Base-by-base conservation (phyloP, 2,329 filamentous ascomycete species). In the Fusarium stilboides region DNA sequence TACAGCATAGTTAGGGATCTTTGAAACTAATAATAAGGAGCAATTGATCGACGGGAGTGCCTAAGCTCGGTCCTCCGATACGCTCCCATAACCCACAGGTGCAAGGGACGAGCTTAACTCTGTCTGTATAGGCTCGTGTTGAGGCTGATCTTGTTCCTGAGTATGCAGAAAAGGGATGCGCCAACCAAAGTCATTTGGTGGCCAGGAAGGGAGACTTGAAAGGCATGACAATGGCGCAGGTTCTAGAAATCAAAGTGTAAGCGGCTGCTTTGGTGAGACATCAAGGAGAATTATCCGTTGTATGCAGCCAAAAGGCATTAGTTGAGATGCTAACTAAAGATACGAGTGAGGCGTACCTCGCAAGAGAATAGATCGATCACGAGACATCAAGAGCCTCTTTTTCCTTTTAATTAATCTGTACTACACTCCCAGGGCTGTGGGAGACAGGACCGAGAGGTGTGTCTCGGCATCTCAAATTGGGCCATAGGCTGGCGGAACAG, bases 261-360 rank as follows among this genome's bases (percentile, higher is more conserved):
- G 67, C 57, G 67, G 67, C 67, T 53, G 67, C 40, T 19, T 46
- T 24, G 62, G 44, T 70, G 51, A 70, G 67, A 70, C 67, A 69
- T 56, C 13, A 54, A 65, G 49, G 44, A 52, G 39, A 58, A 68
- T 39, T 63, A n/a, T 53, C 47, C 39, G 46, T 47, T n/a, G 51
- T 50, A 43, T 58, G 46, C 20, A 63, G 39, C 19, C 34, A 15
- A 36, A 26, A 28, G n/a, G 20, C 20, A 31, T 19, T 28, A 44
- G 19, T 47, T 20, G 17, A 50, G 28, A 50, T 63, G 37, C 46
- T 42, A 53, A 51, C 40, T 45, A 54, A 53, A 57, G 58, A 70
- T 68, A 68, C 62, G 57, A 70, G 31, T 19, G 60, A 65, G 65
- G 61, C 57, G 58, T 45, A 34, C 26, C 33, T 39, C 55, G 20